Conservation (phyloP, 805 yeast genomes). For the Lachancea nothofagi region DNA sequence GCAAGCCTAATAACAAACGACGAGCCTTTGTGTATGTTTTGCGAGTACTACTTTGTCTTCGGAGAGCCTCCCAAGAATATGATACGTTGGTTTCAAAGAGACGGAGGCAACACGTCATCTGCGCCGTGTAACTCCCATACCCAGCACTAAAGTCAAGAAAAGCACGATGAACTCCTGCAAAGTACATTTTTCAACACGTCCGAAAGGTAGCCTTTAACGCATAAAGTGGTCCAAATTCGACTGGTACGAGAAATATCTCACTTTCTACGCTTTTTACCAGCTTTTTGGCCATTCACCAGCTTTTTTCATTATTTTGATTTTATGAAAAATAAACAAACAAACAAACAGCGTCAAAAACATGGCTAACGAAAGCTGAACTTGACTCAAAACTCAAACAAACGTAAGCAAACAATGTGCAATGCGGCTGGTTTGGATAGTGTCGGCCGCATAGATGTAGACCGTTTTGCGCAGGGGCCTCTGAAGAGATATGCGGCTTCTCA, state of each 20-base stretch:
- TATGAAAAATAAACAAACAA: conserved; percentile 7
- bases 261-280: not conserved
- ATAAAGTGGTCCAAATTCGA: not conserved
- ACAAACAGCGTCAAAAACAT: not conserved
- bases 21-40: conserved; percentile 38
- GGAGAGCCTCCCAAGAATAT: conserved; percentile 46
- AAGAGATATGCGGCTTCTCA: no score
- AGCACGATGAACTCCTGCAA: no score
- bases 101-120: conserved; percentile 14
- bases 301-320: conserved; percentile 1
- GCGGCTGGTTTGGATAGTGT: no score
- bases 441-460: no score
- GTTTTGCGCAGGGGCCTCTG: no score
- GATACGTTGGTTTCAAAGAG: conserved; percentile 44
- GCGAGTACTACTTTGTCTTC: conserved; percentile 48
- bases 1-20: conserved; percentile 5
- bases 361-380: conserved; percentile 1
- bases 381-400: not conserved
- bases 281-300: conserved; percentile 1
- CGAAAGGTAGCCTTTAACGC: not conserved
- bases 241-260: no score
- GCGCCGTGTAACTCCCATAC: not conserved
- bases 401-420: no score
- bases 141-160: conserved; percentile 1
- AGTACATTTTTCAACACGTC: no score